phyloP scores from a whole-genome alignment of 805 yeast genomes.

The Vanderwaltozyma tropicalis region DNA sequence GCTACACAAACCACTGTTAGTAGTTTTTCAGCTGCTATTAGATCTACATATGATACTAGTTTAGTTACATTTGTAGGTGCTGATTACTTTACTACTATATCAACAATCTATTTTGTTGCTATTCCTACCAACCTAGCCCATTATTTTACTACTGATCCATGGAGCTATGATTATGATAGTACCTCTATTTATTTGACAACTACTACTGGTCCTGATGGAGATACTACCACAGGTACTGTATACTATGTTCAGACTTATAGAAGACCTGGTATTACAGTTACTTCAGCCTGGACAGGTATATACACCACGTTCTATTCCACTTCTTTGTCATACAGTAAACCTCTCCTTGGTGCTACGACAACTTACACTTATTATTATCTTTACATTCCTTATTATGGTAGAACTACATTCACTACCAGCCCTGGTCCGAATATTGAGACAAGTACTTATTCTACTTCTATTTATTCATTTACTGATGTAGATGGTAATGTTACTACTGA shows the following conservation, averaged over 20 bases:
- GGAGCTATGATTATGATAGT: neutral
- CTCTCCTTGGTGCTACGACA: no score
- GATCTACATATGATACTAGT: neutral
- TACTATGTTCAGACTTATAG: neutral
- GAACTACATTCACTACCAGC: neutral
- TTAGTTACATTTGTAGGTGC: neutral
- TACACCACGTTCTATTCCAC: constrained; percentile 1
- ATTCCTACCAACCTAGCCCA: neutral
- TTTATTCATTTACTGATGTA: neutral
- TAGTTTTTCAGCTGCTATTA: neutral
- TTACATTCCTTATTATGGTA: neutral
- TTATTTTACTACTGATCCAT: neutral
- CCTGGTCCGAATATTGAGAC: neutral
- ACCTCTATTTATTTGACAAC: neutral
- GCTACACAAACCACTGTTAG: neutral
- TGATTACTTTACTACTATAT: neutral
- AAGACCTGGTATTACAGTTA: constrained; percentile 1
- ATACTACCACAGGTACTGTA: neutral
- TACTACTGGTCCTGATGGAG: constrained; percentile 1
- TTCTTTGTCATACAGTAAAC: neutral
- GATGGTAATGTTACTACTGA: neutral
- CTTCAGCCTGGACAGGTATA: constrained; percentile 3
- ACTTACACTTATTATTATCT: neutral
- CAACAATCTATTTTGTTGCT: constrained; percentile 1
- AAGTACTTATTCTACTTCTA: neutral